Percentiles rank a stretch among this genome's conserved stretches.
Evolutionary conservation across 1,284 basidiomycete genomes (phyloP).

Genomic region (Boletus austroedulis): DNA sequence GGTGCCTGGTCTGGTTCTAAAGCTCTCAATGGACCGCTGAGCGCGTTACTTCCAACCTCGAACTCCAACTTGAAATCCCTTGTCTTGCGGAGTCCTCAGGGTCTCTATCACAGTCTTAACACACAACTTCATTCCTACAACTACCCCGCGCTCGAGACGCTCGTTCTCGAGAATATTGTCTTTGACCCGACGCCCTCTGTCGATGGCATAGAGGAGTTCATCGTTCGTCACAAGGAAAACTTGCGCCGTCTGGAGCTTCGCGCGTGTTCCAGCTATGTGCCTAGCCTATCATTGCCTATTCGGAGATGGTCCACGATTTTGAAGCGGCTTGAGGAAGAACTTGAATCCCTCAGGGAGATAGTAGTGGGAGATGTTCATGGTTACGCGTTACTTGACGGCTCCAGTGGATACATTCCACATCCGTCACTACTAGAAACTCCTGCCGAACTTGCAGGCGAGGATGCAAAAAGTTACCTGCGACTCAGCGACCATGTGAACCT

Average conservation of each 20-base stretch:
- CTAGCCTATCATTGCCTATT: conserved; percentile 7
- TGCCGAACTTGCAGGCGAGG: conserved; percentile 7
- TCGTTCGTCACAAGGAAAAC: conserved; percentile 30
- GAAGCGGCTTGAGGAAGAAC: conserved; percentile 24
- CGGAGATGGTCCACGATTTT: conserved; percentile 33
- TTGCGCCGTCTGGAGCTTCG: conserved; percentile 24
- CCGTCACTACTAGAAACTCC: background rate
- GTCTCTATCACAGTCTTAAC: conserved; percentile 30
- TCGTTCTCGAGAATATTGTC: conserved; percentile 33
- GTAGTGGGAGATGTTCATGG: conserved; percentile 14
- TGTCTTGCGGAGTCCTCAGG: conserved; percentile 26
- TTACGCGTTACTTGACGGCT: conserved; percentile 25
- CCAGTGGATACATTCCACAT: conserved; percentile 27
- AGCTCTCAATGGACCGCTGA: conserved; percentile 26
- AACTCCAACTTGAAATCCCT: conserved; percentile 27
- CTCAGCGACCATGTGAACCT: conserved; percentile 15
- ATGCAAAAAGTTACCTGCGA: conserved; percentile 7
- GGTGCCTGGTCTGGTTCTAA: conserved; percentile 34
- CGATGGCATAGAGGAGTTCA: conserved; percentile 31
- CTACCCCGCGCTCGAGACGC: conserved; percentile 29
- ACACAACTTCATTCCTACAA: conserved; percentile 18
- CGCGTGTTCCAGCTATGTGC: conserved; percentile 29
- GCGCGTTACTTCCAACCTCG: conserved; percentile 24
- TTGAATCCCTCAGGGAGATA: conserved; percentile 22
- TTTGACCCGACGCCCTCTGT: conserved; percentile 24